Evolutionary conservation across 305 asterid genomes (phyloP), one percentile per base, ranked within the genome.

Genomic region (Monarda citriodora): DNA sequence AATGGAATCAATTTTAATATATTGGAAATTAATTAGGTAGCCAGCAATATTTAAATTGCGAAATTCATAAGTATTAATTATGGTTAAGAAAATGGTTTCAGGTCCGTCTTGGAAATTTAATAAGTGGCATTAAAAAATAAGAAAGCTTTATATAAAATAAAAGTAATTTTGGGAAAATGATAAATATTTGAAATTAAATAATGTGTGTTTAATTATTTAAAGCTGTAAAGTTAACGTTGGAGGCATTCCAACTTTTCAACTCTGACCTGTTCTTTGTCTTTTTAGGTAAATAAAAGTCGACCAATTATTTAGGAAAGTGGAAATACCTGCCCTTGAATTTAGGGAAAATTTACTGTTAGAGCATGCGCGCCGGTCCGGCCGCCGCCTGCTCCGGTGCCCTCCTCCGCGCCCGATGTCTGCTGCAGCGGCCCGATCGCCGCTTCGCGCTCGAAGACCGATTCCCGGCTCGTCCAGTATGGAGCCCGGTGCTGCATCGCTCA

Each of bases 41-140:
- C 60, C 53, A 81, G 79, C 68, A 79, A 72, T 85, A 81, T 82
- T 87, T 72, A 76, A 92, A 79, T 75, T 77, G 76, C 79, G 71
- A 83, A 80, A 76, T 73, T 81, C 74, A 77, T 29, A 83, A 85
- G 75, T 74, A 93, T 86, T 72, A 85, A 94, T 79, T 86, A 71
- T 72, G 93, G 90, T 93, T 88, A 79, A 90, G 86, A 82, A 89
- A 78, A 77, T 72, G 96, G 89, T 77, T 87, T 89, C 79, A 82
- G 79, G 86, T 84, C 96, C 96, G 87, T 74, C 89, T 81, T 77
- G 95, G 83, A 85, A 81, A 83, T 75, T 84, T 79, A 81, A 81
- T 72, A 82, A 79, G 70, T 70, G 54, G 62, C 61, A 61, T 70
- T 75, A 80, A 59, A 74, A 77, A 72, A 52, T 59, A 69, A 73